Evolutionary conservation across 2,329 filamentous ascomycete species (phyloP).

Genomic region (Dendryphion nanum): DNA sequence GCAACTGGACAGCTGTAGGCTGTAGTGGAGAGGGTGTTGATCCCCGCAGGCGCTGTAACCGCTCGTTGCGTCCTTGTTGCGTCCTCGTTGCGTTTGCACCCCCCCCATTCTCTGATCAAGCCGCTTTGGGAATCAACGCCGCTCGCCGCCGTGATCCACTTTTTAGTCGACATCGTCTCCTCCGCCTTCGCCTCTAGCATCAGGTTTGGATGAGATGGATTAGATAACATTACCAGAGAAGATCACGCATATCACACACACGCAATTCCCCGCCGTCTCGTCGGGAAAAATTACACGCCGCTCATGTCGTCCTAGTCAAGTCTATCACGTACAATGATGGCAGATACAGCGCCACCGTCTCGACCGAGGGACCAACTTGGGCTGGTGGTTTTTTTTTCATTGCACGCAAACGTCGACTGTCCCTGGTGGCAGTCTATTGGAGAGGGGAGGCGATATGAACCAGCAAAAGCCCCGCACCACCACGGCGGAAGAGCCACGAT

Average conservation of each 20-base stretch:
- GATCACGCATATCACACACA: too few species aligned
- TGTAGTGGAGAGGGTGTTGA: conserved; percentile 8
- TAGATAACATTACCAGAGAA: neutral
- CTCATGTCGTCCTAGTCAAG: too few species aligned
- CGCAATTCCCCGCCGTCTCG: too few species aligned
- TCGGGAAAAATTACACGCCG: too few species aligned
- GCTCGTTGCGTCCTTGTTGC: conserved; percentile 10
- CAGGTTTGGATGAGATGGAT: neutral
- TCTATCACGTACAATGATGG: too few species aligned
- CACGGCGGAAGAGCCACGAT: conserved; percentile 3
- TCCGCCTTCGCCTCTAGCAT: neutral
- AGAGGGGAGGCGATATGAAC: neutral
- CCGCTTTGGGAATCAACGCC: conserved; percentile 30
- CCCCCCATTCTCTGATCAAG: conserved; percentile 3
- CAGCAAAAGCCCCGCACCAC: conserved; percentile 14
- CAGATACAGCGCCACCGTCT: too few species aligned
- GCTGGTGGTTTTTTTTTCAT: neutral
- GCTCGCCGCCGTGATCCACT: conserved; percentile 9
- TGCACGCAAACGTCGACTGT: neutral
- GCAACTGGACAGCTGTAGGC: too few species aligned
- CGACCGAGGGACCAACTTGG: too few species aligned
- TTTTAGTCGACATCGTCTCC: neutral
- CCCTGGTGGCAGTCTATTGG: neutral
- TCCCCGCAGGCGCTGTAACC: conserved; percentile 26
- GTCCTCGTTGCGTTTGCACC: neutral